Base-by-base conservation (phyloP, 257 asterid genomes). In the Nicotiana otophora region DNA sequence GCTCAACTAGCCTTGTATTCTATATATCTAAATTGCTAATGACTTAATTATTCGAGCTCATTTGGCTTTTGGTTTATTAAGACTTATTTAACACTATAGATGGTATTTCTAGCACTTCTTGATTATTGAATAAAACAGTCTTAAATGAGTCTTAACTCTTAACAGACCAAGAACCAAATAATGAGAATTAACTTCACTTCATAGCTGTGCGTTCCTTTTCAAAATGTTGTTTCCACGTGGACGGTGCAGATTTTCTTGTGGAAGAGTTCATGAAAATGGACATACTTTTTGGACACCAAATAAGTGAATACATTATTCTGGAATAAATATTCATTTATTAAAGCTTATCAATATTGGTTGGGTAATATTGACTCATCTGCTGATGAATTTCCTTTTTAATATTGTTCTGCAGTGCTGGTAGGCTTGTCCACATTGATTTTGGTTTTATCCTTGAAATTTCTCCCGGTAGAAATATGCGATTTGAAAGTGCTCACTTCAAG, bases 401-500 rank as follows among this genome's bases (percentile, higher is more conserved):
- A 72, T 48, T 81, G 57, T 30, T 74, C 51, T 48, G 77, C 77
- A 96, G 99, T 66, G 89, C 78, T 80, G 99, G 99, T 34, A 93
- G 99, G 91, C 99, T 96, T 84, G 99, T 96, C 80, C 99, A 96
- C 83, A 96, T 96, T 82, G 99, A 96, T 90, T 96, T 96, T 84
- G 99, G 99, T 87, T 96, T 96, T 82, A 96, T 96, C 80, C 85
- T 96, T 85, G 99, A 96, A 90, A 96, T 92, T 82, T 96, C 99
- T n/a, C 99, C 99, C 30, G 99, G 99, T 78, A 92, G 92, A 60
- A 96, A 96, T 84, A 94, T 96, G 99, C 92, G 98, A 74, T 96
- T 94, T 46, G 98, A 96, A 85, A 96, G 98, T 57, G 99, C 99
- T 82, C 98, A 96, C 89, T 96, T 96, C 92, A 96, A 96, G 85